Percentiles rank a stretch among this genome's conserved stretches.
Evolutionary conservation across 208 protist species (phyloP).

Genomic region (Porcisia hertigi): DNA sequence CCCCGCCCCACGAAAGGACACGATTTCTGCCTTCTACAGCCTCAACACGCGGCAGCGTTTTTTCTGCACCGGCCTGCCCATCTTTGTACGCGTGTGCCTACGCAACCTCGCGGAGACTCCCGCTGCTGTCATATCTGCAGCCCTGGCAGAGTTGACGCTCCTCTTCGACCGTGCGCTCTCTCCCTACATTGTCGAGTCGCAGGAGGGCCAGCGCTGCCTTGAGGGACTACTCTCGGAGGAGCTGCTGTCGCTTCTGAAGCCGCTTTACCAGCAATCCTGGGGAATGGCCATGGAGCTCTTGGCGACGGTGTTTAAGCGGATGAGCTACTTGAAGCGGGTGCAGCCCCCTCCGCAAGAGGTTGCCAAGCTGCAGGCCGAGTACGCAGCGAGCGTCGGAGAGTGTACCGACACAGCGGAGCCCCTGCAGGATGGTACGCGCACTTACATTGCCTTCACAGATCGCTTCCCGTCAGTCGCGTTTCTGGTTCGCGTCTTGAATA

Average conservation of each 20-base stretch:
- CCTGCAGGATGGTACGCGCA: constrained; percentile 16
- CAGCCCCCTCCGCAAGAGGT: constrained; percentile 30
- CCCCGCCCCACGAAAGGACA: constrained; percentile 20
- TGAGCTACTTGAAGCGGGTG: constrained; percentile 83
- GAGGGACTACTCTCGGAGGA: constrained; percentile 67
- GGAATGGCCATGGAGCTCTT: constrained; percentile 64
- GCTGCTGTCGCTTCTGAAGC: constrained; percentile 75
- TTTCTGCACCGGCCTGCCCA: constrained; percentile 45
- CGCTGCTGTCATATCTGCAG: constrained; percentile 40
- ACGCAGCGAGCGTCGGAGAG: not conserved
- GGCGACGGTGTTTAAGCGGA: constrained; percentile 54
- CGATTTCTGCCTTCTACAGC: constrained; percentile 12
- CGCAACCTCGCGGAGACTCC: constrained; percentile 67
- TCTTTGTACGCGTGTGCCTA: constrained; percentile 67
- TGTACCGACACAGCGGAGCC: not conserved
- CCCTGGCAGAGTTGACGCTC: constrained; percentile 51
- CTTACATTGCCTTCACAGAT: constrained; percentile 44
- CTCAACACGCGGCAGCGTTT: constrained; percentile 35
- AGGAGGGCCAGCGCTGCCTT: constrained; percentile 67
- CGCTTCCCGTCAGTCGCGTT: constrained; percentile 73
- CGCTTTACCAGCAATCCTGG: constrained; percentile 77
- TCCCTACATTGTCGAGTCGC: constrained; percentile 80
- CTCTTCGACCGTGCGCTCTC: constrained; percentile 73
- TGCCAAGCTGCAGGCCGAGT: constrained; percentile 16
- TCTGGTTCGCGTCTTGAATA: constrained; percentile 83